Evolutionary conservation across 495 filamentous ascomycete species (phyloP), one percentile per base, ranked within the genome.

Genomic region (Clavariopsis aquatica): DNA sequence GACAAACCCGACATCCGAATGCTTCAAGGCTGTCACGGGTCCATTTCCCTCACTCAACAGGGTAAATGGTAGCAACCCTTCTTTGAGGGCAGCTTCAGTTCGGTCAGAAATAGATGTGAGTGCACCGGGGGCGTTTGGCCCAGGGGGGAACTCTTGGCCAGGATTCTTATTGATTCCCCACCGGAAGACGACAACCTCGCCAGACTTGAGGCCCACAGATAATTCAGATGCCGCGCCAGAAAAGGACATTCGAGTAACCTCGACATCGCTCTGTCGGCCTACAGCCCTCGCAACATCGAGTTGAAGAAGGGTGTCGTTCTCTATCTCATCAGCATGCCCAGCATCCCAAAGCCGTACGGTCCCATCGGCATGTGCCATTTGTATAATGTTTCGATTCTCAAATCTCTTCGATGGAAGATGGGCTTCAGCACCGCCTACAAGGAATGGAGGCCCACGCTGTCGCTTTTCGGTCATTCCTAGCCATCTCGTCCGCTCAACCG

Each of bases 1-100:
- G 10, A 96, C 83, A 77, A 98, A 98, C 0, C 94, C 94, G 7
- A 98, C 86, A 70, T 94, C 90, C 29, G 91, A 95, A 55, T 93
- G 84, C 53, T 89, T 87, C 61, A 97, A 67, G 0, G 87, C 89
- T 23, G 83, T 89, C 15, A 96, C 84, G 20, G 86, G 80, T 0
- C 92, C 93, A 68, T 91, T 85, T 72, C 89, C 82, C 82, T 91
- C 88, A 72, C 93, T 84, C 61, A 96, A 82, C 9, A 98, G 78
- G 4, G 89, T 87, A 54, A 90, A 80, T 4, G 94, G 94, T 34
- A 93, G 78, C 17, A 98, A 70, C 0, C 94, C 94, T 56, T 93
- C 88, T 66, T 87, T 90, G 26, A 98, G 74, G 34, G 83, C 79
- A 13, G 92, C 90, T 70, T 98, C 94, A 7, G 85, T 82, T 28